A percentile compares a stretch with the other conserved stretches of the same genome.
Conservation (phyloP, 306 rosid genomes). For the Oxytropis ochrocephala region DNA sequence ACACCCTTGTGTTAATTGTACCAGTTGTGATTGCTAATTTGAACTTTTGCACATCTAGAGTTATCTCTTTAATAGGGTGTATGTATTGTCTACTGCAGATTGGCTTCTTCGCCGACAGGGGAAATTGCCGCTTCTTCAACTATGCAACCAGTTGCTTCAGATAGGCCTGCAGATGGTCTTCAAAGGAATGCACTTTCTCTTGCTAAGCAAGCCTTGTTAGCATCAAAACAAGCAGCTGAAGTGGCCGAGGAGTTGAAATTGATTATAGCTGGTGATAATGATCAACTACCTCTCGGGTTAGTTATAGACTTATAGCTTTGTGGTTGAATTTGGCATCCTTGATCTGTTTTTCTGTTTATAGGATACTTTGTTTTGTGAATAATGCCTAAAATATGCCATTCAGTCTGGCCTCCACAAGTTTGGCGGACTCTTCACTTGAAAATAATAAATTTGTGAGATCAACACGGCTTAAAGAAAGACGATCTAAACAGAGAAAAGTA, state of each 20-base stretch:
- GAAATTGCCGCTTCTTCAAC: constrained; percentile 24
- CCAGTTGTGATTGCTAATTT: constrained; percentile 4
- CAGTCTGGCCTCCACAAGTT: constrained; percentile 35
- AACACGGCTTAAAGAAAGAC: constrained; percentile 59
- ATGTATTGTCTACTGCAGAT: constrained; percentile 36
- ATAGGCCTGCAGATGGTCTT: constrained; percentile 29
- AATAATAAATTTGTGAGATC: constrained; percentile 56
- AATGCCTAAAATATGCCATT: constrained; percentile 18
- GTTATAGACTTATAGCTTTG: constrained; percentile 34
- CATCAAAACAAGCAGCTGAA: constrained; percentile 64
- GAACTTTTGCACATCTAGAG: background rate
- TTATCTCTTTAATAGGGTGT: constrained; percentile 18
- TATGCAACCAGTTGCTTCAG: constrained; percentile 10
- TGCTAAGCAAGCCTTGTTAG: constrained; percentile 70
- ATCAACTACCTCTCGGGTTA: constrained; percentile 45
- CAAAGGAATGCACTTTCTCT: constrained; percentile 39
- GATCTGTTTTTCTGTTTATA: constrained; percentile 9
- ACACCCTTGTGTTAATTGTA: background rate
- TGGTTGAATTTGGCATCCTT: constrained; percentile 9
- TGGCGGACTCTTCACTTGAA: constrained; percentile 28
- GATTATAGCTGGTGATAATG: constrained; percentile 30
- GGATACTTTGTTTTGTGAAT: constrained; percentile 15
- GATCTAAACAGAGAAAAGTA: constrained; percentile 52
- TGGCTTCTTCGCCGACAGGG: constrained; percentile 37
- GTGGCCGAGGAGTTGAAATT: constrained; percentile 39